Conservation (phyloP, 805 yeast species). For the Blastobotrys mokoenaii region DNA sequence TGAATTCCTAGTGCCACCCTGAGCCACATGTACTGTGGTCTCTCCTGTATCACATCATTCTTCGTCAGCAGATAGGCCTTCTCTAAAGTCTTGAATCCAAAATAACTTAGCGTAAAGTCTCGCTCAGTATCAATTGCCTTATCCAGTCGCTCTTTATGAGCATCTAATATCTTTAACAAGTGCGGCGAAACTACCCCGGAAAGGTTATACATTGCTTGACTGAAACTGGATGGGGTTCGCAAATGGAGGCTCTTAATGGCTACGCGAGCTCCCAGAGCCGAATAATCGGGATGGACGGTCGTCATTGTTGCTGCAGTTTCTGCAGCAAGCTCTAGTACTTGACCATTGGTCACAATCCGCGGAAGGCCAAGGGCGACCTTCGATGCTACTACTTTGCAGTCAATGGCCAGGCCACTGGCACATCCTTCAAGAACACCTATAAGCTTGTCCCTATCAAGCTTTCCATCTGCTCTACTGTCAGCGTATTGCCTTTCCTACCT, state of each 20-base stretch:
- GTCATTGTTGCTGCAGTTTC: conserved; percentile 96
- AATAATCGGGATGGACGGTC: conserved; percentile 91
- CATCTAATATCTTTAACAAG: conserved; percentile 37
- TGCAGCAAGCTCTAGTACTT: conserved; percentile 59
- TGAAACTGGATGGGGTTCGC: conserved; percentile 62
- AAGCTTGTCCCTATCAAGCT: no score
- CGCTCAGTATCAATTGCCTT: conserved; percentile 58
- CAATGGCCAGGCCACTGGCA: no score
- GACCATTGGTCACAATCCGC: conserved; percentile 86
- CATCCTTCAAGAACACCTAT: no score
- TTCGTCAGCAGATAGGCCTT: conserved; percentile 64
- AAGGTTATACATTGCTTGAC: conserved; percentile 48
- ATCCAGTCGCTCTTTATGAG: conserved; percentile 53
- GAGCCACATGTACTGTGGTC: conserved; percentile 81
- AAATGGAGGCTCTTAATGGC: conserved; percentile 63
- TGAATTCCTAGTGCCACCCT: conserved; percentile 88
- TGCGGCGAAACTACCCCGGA: conserved; percentile 36
- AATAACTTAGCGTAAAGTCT: conserved; percentile 64
- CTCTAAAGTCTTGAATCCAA: conserved; percentile 82
- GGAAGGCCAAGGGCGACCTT: conserved; percentile 53
- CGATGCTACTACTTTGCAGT: conserved; percentile 4
- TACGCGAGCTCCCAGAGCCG: conserved; percentile 73
- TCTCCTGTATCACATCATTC: conserved; percentile 55
- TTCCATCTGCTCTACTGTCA: background rate
- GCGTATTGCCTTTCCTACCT: background rate